Evolutionary conservation across 2,329 filamentous ascomycete species (phyloP).

Genomic region (Mycosphaerella arachidis): DNA sequence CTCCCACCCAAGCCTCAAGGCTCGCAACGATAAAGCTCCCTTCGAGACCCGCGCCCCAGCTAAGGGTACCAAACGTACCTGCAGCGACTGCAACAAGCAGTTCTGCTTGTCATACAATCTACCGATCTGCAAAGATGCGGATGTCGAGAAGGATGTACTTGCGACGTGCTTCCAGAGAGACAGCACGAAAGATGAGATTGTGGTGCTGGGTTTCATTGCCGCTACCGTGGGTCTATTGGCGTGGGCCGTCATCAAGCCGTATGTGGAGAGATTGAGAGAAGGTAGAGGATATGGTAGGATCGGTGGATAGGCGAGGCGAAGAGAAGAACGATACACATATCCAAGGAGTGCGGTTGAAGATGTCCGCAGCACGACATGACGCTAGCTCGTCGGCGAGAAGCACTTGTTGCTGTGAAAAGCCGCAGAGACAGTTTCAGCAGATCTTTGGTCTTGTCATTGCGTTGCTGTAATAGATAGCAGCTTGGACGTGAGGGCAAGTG

Average conservation of each 20-base stretch:
- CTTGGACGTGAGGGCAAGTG: no score
- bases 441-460: no score
- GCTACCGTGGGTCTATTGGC: slow-evolving; percentile 57
- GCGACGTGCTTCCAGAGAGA: slow-evolving; percentile 66
- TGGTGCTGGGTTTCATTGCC: slow-evolving; percentile 63
- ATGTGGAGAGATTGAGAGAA: slow-evolving; percentile 42
- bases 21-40: slow-evolving; percentile 7
- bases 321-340: background rate
- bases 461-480: no score
- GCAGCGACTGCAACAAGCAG: slow-evolving; percentile 63
- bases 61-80: slow-evolving; percentile 39
- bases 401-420: no score
- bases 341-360: no score
- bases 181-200: slow-evolving; percentile 61
- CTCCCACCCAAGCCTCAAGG: slow-evolving; percentile 5
- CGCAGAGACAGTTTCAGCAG: no score
- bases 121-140: slow-evolving; percentile 55
- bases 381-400: no score
- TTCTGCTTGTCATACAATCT: slow-evolving; percentile 62
- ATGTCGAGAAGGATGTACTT: slow-evolving; percentile 58
- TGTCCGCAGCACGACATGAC: background rate
- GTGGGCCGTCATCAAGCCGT: slow-evolving; percentile 58
- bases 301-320: background rate
- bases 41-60: background rate
- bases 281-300: slow-evolving; percentile 8